Evolutionary conservation across 2,329 filamentous ascomycete species (phyloP).

Genomic region (Dothistroma septosporum): DNA sequence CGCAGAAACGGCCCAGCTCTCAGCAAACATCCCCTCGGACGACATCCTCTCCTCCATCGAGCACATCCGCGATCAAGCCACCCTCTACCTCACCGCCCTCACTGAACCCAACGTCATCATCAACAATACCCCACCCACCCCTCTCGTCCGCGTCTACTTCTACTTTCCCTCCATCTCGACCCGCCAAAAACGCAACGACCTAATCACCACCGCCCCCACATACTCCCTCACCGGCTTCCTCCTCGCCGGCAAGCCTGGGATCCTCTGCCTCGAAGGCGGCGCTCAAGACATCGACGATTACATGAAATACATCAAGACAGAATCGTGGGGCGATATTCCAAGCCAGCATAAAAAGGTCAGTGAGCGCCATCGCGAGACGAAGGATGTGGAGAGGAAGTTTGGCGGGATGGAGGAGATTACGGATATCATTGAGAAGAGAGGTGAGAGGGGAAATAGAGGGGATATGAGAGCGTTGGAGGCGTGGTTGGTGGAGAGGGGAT

Average conservation of each 20-base stretch:
- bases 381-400: slow-evolving; percentile 42
- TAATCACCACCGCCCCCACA: slow-evolving; percentile 51
- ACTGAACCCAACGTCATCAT: slow-evolving; percentile 21
- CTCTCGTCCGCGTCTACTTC: slow-evolving; percentile 56
- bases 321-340: slow-evolving; percentile 61
- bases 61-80: slow-evolving; percentile 39
- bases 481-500: slow-evolving; percentile 46
- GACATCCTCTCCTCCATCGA: slow-evolving; percentile 49
- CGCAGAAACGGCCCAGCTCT: slow-evolving; percentile 42
- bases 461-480: slow-evolving; percentile 53
- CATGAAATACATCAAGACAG: slow-evolving; percentile 61
- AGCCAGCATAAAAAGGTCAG: slow-evolving; percentile 60
- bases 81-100: background rate
- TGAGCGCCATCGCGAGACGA: slow-evolving; percentile 49
- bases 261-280: slow-evolving; percentile 50
- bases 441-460: slow-evolving; percentile 48
- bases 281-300: slow-evolving; percentile 52
- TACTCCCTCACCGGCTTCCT: slow-evolving; percentile 58
- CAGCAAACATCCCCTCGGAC: slow-evolving; percentile 39
- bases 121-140: slow-evolving; percentile 2
- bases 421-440: slow-evolving; percentile 47
- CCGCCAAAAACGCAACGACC: slow-evolving; percentile 55
- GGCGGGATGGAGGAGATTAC: slow-evolving; percentile 57
- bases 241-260: slow-evolving; percentile 57
- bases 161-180: slow-evolving; percentile 61